Percentiles rank a stretch among this genome's conserved stretches.
These are phyloP conservation scores for Candida rishiriensis DNA, from an alignment of 805 yeast species.

Conservation along the genomic window DNA sequence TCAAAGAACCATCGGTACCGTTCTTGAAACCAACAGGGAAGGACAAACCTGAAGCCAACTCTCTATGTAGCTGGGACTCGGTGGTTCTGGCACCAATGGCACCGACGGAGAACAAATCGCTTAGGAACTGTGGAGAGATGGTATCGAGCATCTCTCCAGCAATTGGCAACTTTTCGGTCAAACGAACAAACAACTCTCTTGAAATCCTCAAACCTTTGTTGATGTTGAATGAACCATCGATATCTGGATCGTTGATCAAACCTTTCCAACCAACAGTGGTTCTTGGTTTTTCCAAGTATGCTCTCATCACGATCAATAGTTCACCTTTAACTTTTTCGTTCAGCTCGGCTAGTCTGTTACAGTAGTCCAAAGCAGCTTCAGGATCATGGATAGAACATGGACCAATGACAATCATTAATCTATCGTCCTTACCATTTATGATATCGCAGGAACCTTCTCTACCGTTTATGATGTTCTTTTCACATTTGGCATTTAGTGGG, in stretches of 20 bases:
- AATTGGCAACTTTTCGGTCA: conserved; percentile 83
- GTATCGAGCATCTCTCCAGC: conserved; percentile 98
- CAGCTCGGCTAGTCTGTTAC: conserved; percentile 54
- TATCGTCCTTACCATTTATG: conserved; percentile 78
- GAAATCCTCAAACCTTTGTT: conserved; percentile 91
- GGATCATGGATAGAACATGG: conserved; percentile 98
- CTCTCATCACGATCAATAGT: conserved; percentile 89
- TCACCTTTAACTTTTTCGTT: conserved; percentile 66
- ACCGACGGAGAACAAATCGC: conserved; percentile 88
- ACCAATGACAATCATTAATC: conserved; percentile 85
- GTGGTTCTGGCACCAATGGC: conserved; percentile 99
- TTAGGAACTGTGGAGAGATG: conserved; percentile 91
- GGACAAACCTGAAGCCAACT: conserved; percentile 94
- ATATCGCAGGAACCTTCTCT: conserved; percentile 72
- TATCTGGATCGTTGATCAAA: conserved; percentile 93
- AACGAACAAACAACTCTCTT: conserved; percentile 77
- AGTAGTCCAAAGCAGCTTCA: conserved; percentile 85
- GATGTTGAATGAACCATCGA: conserved; percentile 87
- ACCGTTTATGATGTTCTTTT: conserved; percentile 64
- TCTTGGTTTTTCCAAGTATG: conserved; percentile 96
- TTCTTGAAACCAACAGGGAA: conserved; percentile 99
- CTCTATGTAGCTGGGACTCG: conserved; percentile 96
- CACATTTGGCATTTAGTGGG: conserved; percentile 59
- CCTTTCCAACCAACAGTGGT: conserved; percentile 99
- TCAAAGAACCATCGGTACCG: conserved; percentile 94